Evolutionary conservation across 2,329 filamentous ascomycete genomes (phyloP), one percentile per base, ranked within the genome.

Genomic region (Fusarium nanum): DNA sequence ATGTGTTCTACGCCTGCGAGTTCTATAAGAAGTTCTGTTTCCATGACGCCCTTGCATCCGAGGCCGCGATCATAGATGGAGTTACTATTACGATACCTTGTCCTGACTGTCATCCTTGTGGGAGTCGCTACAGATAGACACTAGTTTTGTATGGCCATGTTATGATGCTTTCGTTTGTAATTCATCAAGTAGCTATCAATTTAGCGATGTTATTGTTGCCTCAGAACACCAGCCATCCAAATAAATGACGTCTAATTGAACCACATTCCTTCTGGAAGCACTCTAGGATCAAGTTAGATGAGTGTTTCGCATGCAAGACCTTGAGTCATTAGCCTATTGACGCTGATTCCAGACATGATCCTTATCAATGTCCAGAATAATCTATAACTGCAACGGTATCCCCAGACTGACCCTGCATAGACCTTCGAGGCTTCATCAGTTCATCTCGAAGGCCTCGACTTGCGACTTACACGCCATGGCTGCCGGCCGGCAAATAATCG

Each of bases 21-120:
- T 58, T 73, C 71, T 27, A 37, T 70, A 16, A 52, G 71, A 56
- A 73, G 71, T 55, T 73, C 71, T 16, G 28, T 30, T 25, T 73
- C 71, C 3, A 70, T 63, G 28, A 68, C 68, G 3, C 66, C 59
- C 2, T 42, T 73, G 40, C 58, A 59, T 41, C 5, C 23, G 10
- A 48, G 20, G 16, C 40, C 46, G 12, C 53, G 63, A 46, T 58
- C 34, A n/a, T 3, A 23, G 14, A 12, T 28, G 3, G 40, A 27
- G n/a, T 45, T 45, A 27, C 4, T 28, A 4, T 3, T 14, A 2
- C 20, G 14, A 4, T 5, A 4, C n/a, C 11, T 5, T 23, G 9
- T 8, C 28, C 7, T 13, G 40, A 22, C 6, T 42, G 9, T 22
- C 20, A n/a, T n/a, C 10, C 4, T 46, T 18, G 11, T 10, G 18